Conservation (phyloP, 768 basidiomycete species). For the Boletus tomentosulus region DNA sequence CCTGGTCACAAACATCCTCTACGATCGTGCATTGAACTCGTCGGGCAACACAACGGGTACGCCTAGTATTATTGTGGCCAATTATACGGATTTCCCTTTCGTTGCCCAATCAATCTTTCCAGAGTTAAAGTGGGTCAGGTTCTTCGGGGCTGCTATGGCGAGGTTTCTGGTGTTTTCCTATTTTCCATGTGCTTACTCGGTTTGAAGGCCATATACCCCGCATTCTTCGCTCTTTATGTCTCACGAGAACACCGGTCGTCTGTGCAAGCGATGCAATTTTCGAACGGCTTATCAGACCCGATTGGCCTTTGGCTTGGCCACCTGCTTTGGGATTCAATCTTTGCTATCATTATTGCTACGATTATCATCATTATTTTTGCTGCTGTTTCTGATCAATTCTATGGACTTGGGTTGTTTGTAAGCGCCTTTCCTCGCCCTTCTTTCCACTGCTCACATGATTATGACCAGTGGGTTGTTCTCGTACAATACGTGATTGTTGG, state of each 20-base stretch:
- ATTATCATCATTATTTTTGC: constrained; percentile 63
- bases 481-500: constrained; percentile 67
- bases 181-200: neutral
- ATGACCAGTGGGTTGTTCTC: constrained; percentile 60
- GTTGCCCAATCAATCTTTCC: constrained; percentile 50
- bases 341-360: constrained; percentile 55
- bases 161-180: constrained; percentile 2
- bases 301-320: constrained; percentile 77
- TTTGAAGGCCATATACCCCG: constrained; percentile 66
- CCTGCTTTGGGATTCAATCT: constrained; percentile 66
- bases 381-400: constrained; percentile 54
- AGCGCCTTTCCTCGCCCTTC: constrained; percentile 28
- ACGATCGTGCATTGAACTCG: constrained; percentile 56
- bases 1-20: constrained; percentile 61
- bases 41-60: constrained; percentile 36
- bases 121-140: constrained; percentile 68
- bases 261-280: constrained; percentile 80
- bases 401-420: constrained; percentile 60
- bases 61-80: constrained; percentile 54
- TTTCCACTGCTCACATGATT: neutral
- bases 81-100: constrained; percentile 55
- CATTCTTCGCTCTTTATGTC: constrained; percentile 77
- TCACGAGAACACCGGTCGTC: constrained; percentile 62
- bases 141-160: constrained; percentile 73
- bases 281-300: constrained; percentile 68